A percentile compares a stretch with the other conserved stretches of the same genome.
phyloP scores from a whole-genome alignment of 495 filamentous ascomycete genomes.

The Podospora fimiseda region DNA sequence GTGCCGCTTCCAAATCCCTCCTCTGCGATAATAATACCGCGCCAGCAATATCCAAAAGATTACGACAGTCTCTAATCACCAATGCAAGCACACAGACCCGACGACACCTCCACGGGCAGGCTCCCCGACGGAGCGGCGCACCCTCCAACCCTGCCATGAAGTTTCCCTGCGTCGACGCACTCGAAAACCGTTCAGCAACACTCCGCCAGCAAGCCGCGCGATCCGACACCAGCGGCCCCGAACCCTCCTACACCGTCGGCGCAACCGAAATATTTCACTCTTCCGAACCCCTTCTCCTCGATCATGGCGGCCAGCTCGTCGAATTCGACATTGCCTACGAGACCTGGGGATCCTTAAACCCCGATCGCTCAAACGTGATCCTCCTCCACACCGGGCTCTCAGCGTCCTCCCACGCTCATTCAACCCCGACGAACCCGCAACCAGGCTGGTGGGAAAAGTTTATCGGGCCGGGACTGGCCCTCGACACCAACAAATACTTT shows the following conservation, averaged over 20 bases:
- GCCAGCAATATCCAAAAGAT: slow-evolving; percentile 6
- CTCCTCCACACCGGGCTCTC: slow-evolving; percentile 91
- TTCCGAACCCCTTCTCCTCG: slow-evolving; percentile 67
- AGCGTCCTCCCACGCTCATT: slow-evolving; percentile 92
- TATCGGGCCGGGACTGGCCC: slow-evolving; percentile 77
- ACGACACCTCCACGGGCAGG: slow-evolving; percentile 27
- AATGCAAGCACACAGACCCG: not conserved
- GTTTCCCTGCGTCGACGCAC: slow-evolving; percentile 91
- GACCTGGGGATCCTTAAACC: slow-evolving; percentile 81
- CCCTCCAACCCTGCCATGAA: slow-evolving; percentile 83
- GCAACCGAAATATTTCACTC: slow-evolving; percentile 70
- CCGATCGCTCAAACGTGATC: slow-evolving; percentile 80
- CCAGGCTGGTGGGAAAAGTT: slow-evolving; percentile 99
- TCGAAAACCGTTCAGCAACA: slow-evolving; percentile 76
- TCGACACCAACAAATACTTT: slow-evolving; percentile 89
- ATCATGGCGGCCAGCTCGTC: slow-evolving; percentile 86
- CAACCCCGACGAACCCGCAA: slow-evolving; percentile 74
- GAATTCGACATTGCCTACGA: slow-evolving; percentile 91
- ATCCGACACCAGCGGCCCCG: slow-evolving; percentile 61
- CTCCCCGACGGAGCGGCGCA: slow-evolving; percentile 34
- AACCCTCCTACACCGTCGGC: slow-evolving; percentile 90
- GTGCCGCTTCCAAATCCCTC: slow-evolving; percentile 8
- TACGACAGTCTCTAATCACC: not conserved
- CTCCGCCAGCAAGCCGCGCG: slow-evolving; percentile 51
- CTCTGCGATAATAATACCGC: slow-evolving; percentile 10